These are phyloP conservation scores for Pholiota conissans DNA, from an alignment of 768 basidiomycete genomes.

Conservation along the genomic window DNA sequence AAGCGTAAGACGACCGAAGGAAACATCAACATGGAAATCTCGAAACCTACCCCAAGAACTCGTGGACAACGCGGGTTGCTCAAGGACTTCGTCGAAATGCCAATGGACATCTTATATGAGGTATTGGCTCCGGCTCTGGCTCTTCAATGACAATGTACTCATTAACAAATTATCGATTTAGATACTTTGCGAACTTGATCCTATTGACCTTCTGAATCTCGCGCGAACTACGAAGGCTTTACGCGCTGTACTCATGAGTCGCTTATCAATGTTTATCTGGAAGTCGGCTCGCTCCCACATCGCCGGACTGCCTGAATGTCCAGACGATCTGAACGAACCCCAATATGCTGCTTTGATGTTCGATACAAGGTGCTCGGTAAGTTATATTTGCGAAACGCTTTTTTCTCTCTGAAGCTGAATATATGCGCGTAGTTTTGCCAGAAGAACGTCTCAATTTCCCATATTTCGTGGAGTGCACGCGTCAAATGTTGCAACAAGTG, in stretches of 20 bases:
- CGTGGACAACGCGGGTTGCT: slow-evolving; percentile 17
- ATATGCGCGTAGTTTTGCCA: background rate
- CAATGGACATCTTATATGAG: slow-evolving; percentile 30
- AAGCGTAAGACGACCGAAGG: background rate
- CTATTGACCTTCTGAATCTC: slow-evolving; percentile 20
- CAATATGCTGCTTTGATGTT: slow-evolving; percentile 23
- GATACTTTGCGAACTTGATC: slow-evolving; percentile 20
- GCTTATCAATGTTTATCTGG: slow-evolving; percentile 23
- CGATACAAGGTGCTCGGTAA: slow-evolving; percentile 19
- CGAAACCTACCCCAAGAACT: too few relatives aligned
- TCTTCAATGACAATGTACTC: too few relatives aligned
- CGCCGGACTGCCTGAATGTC: slow-evolving; percentile 21
- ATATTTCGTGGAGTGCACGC: slow-evolving; percentile 1
- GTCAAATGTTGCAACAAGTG: background rate
- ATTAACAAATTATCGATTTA: slow-evolving; percentile 2
- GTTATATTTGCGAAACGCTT: background rate
- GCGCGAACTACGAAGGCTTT: slow-evolving; percentile 20
- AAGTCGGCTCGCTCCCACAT: slow-evolving; percentile 15
- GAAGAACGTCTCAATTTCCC: background rate
- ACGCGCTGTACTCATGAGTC: slow-evolving; percentile 17
- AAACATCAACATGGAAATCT: background rate
- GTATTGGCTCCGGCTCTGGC: slow-evolving; percentile 9
- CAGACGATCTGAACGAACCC: slow-evolving; percentile 25
- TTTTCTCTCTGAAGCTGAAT: background rate
- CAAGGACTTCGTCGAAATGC: slow-evolving; percentile 27